phyloP scores from a whole-genome alignment of 768 basidiomycete species.

The Filobasidium floriforme region DNA sequence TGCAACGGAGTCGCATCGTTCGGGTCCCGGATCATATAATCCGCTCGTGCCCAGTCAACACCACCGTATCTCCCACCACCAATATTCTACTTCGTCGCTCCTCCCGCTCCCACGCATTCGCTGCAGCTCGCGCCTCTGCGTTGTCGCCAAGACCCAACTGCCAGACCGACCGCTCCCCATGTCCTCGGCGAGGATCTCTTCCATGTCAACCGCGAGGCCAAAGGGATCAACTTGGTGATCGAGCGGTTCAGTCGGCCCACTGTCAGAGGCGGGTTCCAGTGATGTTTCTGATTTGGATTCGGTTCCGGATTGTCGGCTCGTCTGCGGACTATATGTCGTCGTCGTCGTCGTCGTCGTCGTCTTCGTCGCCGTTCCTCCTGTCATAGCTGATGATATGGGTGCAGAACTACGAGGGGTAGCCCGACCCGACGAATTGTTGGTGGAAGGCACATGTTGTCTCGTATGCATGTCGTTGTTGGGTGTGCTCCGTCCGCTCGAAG shows the following conservation, averaged over 20 bases:
- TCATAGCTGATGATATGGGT: too few species aligned
- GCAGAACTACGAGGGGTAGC: neutral
- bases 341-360: too few species aligned
- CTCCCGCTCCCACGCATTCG: conserved; percentile 40
- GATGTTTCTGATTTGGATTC: too few species aligned
- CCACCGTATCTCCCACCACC: conserved; percentile 46
- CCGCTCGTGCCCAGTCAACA: conserved; percentile 19
- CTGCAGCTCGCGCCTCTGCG: conserved; percentile 31
- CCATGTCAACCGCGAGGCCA: neutral
- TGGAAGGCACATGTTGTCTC: neutral
- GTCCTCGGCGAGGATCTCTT: conserved; percentile 8
- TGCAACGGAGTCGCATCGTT: too few species aligned
- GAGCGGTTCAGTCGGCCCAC: too few species aligned
- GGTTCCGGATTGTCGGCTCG: too few species aligned
- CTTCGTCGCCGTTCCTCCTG: too few species aligned
- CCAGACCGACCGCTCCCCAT: conserved; percentile 25
- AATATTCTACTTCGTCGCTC: conserved; percentile 39
- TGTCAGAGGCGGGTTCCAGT: too few species aligned
- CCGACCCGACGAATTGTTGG: conserved; percentile 1
- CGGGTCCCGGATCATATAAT: too few species aligned
- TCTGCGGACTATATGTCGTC: too few species aligned
- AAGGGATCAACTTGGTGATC: too few species aligned
- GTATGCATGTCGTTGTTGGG: neutral
- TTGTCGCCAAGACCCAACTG: conserved; percentile 21
- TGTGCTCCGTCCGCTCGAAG: too few species aligned